Evolutionary conservation across 208 protist species (phyloP).

Genomic region (Acanthamoeba healyi): DNA sequence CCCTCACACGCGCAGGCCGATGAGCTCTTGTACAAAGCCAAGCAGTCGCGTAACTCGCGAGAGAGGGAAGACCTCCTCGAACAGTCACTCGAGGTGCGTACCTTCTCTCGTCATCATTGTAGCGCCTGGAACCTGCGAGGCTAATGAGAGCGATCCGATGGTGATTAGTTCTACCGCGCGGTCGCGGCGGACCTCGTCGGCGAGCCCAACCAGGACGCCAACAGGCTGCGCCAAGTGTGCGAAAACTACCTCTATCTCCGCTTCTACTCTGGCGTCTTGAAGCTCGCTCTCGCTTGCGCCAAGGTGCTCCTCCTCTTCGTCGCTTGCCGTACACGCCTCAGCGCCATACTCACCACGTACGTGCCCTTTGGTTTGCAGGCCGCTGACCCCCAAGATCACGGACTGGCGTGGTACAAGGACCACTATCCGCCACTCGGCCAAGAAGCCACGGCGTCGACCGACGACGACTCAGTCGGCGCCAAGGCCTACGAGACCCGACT

Average conservation of each 20-base stretch:
- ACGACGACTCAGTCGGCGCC: neutral
- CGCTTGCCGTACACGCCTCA: too few species aligned
- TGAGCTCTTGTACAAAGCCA: constrained; percentile 53
- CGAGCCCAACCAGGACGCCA: neutral
- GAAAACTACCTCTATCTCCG: constrained; percentile 46
- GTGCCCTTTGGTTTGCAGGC: neutral
- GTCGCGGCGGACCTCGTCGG: neutral
- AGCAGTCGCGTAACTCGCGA: neutral
- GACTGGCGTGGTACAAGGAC: constrained; percentile 5
- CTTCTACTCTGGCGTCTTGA: constrained; percentile 12
- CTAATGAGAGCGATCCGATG: neutral
- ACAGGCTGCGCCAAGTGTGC: constrained; percentile 2
- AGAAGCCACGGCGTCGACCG: neutral
- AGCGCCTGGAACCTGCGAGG: neutral
- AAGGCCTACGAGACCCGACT: neutral
- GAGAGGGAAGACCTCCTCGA: constrained; percentile 49
- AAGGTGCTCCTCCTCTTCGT: neutral
- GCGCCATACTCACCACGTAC: neutral
- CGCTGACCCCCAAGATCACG: neutral
- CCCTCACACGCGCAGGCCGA: neutral
- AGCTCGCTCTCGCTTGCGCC: constrained; percentile 21
- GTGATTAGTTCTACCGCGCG: neutral
- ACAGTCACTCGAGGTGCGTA: neutral
- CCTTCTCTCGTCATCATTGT: neutral
- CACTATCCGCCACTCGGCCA: neutral